Evolutionary conservation across 495 filamentous ascomycete species (phyloP).

Genomic region (Aspergillus bertholletiae): DNA sequence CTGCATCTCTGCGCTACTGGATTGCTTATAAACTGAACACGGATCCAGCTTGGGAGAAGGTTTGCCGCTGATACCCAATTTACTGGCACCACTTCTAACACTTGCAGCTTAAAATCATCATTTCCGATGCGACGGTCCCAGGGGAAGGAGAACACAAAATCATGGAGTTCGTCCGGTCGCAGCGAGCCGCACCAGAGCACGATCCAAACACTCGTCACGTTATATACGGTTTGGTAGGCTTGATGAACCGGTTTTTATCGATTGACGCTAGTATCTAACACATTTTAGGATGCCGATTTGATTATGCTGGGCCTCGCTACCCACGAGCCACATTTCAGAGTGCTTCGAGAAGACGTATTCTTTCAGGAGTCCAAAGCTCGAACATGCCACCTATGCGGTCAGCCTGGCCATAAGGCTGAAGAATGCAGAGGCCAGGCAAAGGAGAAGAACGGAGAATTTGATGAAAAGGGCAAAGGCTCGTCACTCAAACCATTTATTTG

Average conservation of each 20-base stretch:
- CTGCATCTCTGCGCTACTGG: slow-evolving; percentile 91
- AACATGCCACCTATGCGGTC: slow-evolving; percentile 81
- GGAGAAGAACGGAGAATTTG: slow-evolving; percentile 78
- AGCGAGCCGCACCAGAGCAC: slow-evolving; percentile 83
- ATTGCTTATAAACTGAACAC: slow-evolving; percentile 94
- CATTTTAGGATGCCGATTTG: slow-evolving; percentile 97
- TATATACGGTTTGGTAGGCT: slow-evolving; percentile 87
- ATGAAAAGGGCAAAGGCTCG: slow-evolving; percentile 70
- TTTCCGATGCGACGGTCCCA: slow-evolving; percentile 95
- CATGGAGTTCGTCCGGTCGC: slow-evolving; percentile 96
- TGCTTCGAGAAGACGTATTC: slow-evolving; percentile 96
- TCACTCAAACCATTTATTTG: slow-evolving; percentile 92
- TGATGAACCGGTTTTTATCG: too few relatives aligned
- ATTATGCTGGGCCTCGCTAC: slow-evolving; percentile 98
- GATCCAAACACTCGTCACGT: slow-evolving; percentile 96
- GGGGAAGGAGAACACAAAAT: slow-evolving; percentile 99
- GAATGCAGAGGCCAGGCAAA: slow-evolving; percentile 81
- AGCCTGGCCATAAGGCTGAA: slow-evolving; percentile 80
- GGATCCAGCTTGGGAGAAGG: slow-evolving; percentile 95
- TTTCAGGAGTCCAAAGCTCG: slow-evolving; percentile 78
- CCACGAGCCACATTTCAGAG: slow-evolving; percentile 96
- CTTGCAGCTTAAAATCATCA: slow-evolving; percentile 95
- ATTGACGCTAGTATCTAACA: too few relatives aligned
- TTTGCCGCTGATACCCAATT: too few relatives aligned
- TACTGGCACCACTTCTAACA: too few relatives aligned